phyloP scores from a whole-genome alignment of 176 grass and related monocot genomes.

The Hyparrhenia diplandra region DNA sequence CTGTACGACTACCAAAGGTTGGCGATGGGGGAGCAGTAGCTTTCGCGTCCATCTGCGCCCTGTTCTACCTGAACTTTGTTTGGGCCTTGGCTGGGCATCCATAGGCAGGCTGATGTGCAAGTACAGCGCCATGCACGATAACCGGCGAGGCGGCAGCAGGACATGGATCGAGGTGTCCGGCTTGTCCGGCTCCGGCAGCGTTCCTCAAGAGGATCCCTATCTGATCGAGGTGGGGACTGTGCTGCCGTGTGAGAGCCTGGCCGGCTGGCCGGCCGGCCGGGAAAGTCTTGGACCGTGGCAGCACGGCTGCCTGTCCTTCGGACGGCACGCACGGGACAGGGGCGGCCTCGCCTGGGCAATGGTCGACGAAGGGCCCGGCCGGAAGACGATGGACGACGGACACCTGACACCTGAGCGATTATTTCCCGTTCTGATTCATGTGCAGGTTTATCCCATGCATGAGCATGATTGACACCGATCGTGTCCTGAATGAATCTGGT shows the following conservation, averaged over 20 bases:
- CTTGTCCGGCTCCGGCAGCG: not conserved
- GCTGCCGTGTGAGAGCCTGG: no score
- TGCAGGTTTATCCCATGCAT: not conserved
- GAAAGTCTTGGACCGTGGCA: constrained; percentile 13
- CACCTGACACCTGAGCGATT: not conserved
- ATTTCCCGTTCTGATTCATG: not conserved
- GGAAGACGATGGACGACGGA: no score
- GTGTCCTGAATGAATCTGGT: not conserved
- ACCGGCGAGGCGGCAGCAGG: not conserved
- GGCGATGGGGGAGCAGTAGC: not conserved
- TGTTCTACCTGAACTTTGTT: constrained; percentile 14
- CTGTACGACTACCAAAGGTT: no score
- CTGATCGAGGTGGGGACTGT: no score
- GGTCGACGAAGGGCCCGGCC: no score
- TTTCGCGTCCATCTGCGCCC: not conserved
- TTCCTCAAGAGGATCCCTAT: no score
- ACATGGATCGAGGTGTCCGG: no score
- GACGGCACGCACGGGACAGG: constrained; percentile 2
- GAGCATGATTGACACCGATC: not conserved
- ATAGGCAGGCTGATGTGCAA: no score
- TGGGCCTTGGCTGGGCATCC: not conserved
- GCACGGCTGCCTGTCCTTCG: constrained; percentile 7
- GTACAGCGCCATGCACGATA: constrained; percentile 9
- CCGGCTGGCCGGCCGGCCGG: no score
- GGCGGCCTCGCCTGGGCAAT: not conserved